phyloP scores from a whole-genome alignment of 176 grass and related monocot species.

The Aegilops speltoides region DNA sequence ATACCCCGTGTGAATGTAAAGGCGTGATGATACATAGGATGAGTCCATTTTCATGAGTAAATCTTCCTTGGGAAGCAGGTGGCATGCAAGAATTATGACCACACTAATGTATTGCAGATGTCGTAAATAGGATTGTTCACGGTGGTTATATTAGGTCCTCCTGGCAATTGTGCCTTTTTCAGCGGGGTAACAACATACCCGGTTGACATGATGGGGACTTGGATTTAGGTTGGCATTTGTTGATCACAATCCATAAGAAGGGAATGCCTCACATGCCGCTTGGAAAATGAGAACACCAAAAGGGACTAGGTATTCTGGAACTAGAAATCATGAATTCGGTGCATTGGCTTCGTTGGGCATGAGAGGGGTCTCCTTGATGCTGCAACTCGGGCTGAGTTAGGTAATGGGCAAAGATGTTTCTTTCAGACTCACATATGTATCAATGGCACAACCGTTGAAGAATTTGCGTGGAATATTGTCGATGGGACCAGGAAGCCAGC shows the following conservation, averaged over 20 bases:
- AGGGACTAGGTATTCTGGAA: background rate
- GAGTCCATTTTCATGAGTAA: background rate
- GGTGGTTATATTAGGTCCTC: background rate
- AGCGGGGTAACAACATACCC: background rate
- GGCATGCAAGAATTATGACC: conserved; percentile 27
- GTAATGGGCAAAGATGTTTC: too few relatives aligned
- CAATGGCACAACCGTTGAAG: too few relatives aligned
- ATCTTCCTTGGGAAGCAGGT: conserved; percentile 14
- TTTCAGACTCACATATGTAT: too few relatives aligned
- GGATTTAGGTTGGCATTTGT: background rate
- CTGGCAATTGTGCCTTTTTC: conserved; percentile 1
- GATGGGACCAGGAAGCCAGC: too few relatives aligned
- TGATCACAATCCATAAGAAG: background rate
- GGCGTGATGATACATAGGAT: background rate
- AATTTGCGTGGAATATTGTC: too few relatives aligned
- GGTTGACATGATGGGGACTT: conserved; percentile 7
- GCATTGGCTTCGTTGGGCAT: too few relatives aligned
- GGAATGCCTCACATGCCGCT: background rate
- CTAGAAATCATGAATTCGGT: too few relatives aligned
- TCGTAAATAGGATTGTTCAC: background rate
- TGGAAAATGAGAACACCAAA: background rate
- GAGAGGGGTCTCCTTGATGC: too few relatives aligned
- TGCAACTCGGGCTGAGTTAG: too few relatives aligned
- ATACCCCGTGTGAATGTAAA: background rate
- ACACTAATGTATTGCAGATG: background rate